Percentiles rank a stretch among this genome's conserved stretches.
Evolutionary conservation across 2,329 filamentous ascomycete genomes (phyloP).

Genomic region (Nothophaeocryptopus gaeumannii): DNA sequence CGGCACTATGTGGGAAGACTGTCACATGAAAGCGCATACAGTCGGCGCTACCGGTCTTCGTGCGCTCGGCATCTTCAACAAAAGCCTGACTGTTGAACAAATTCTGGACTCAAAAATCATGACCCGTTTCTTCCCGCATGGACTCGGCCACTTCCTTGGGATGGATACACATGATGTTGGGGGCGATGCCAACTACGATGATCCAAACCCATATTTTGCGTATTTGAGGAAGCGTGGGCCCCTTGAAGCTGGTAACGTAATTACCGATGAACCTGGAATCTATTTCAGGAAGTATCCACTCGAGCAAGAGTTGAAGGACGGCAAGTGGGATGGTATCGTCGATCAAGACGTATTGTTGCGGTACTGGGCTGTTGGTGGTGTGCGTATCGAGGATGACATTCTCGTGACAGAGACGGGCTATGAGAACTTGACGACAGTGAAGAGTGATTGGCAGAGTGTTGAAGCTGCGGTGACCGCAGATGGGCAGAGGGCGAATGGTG

Average conservation of each 20-base stretch:
- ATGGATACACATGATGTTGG: slow-evolving; percentile 54
- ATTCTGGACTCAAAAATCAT: slow-evolving; percentile 46
- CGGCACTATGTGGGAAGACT: slow-evolving; percentile 75
- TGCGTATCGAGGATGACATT: slow-evolving; percentile 86
- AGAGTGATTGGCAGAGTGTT: slow-evolving; percentile 51
- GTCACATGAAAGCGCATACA: slow-evolving; percentile 75
- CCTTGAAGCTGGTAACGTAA: slow-evolving; percentile 61
- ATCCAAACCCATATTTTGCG: slow-evolving; percentile 78
- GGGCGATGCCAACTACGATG: slow-evolving; percentile 53
- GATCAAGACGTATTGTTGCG: slow-evolving; percentile 61
- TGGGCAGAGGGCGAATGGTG: slow-evolving; percentile 7
- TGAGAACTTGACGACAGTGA: slow-evolving; percentile 81
- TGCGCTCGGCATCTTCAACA: slow-evolving; percentile 65
- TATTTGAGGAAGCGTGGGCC: slow-evolving; percentile 71
- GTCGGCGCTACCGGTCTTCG: slow-evolving; percentile 79
- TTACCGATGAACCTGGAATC: slow-evolving; percentile 91
- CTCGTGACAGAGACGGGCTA: slow-evolving; percentile 73
- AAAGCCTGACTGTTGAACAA: slow-evolving; percentile 36
- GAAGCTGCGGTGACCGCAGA: slow-evolving; percentile 21
- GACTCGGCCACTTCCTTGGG: slow-evolving; percentile 51
- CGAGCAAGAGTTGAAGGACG: slow-evolving; percentile 64
- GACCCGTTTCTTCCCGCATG: slow-evolving; percentile 52
- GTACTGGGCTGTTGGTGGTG: slow-evolving; percentile 79
- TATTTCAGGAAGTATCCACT: slow-evolving; percentile 76
- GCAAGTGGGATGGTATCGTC: slow-evolving; percentile 62